Evolutionary conservation across 1,139 yeast species (phyloP).

Genomic region (Lodderomyces orthopsilosis): DNA sequence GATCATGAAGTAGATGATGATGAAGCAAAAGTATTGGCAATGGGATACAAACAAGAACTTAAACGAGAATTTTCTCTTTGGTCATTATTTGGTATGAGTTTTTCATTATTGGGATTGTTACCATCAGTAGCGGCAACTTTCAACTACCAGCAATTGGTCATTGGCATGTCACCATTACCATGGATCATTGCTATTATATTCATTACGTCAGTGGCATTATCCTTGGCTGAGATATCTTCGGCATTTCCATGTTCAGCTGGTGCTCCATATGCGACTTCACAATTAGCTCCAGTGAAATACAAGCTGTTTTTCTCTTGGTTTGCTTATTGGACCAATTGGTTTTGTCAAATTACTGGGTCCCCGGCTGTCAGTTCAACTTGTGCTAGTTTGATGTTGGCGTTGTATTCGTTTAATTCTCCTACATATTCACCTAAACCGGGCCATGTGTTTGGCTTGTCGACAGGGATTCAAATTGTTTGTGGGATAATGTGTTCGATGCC

Average conservation of each 20-base stretch:
- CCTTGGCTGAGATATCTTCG: slow-evolving; percentile 46
- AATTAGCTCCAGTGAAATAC: slow-evolving; percentile 52
- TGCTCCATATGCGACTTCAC: slow-evolving; percentile 49
- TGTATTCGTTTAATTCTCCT: slow-evolving; percentile 35
- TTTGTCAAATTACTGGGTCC: slow-evolving; percentile 41
- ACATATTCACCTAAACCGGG: slow-evolving; percentile 45
- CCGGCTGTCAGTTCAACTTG: slow-evolving; percentile 64
- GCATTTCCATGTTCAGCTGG: slow-evolving; percentile 49
- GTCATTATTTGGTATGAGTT: slow-evolving; percentile 66
- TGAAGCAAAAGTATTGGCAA: slow-evolving; percentile 57
- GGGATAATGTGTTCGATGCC: slow-evolving; percentile 49
- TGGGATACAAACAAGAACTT: slow-evolving; percentile 75
- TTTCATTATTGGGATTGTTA: slow-evolving; percentile 69
- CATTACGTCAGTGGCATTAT: slow-evolving; percentile 49
- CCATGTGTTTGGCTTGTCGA: slow-evolving; percentile 49
- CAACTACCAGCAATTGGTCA: slow-evolving; percentile 51
- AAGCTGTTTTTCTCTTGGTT: slow-evolving; percentile 57
- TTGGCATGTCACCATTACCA: slow-evolving; percentile 54
- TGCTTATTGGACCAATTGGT: slow-evolving; percentile 57
- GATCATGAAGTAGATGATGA: slow-evolving; percentile 51
- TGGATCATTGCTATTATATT: slow-evolving; percentile 55
- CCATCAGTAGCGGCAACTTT: slow-evolving; percentile 67
- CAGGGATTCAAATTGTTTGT: slow-evolving; percentile 52
- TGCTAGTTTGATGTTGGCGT: slow-evolving; percentile 59
- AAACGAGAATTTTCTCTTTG: slow-evolving; percentile 64